Evolutionary conservation across 2,329 filamentous ascomycete genomes (phyloP).

Genomic region (Daldinia eschscholtzii): DNA sequence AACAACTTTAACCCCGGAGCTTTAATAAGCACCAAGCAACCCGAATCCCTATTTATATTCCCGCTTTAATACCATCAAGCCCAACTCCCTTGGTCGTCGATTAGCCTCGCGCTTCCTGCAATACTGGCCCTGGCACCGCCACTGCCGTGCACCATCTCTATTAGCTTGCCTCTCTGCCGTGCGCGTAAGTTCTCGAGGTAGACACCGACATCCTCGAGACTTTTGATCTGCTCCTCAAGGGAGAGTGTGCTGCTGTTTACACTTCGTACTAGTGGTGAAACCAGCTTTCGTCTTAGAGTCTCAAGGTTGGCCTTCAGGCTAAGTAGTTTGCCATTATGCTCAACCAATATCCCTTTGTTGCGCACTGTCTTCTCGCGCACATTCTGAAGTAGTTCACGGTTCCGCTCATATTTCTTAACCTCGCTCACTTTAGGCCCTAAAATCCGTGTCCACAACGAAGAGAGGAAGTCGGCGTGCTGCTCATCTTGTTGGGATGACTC

Average conservation of each 20-base stretch:
- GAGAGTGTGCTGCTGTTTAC: constrained; percentile 76
- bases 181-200: constrained; percentile 82
- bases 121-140: constrained; percentile 45
- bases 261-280: constrained; percentile 83
- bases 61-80: constrained; percentile 19
- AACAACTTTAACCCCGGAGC: constrained; percentile 29
- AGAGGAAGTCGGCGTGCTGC: constrained; percentile 83
- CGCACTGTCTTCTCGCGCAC: constrained; percentile 85
- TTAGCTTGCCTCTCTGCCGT: constrained; percentile 83
- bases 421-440: constrained; percentile 80
- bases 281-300: constrained; percentile 83
- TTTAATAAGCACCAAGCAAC: constrained; percentile 10
- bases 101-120: constrained; percentile 37
- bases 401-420: constrained; percentile 92
- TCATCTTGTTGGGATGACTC: constrained; percentile 86
- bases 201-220: constrained; percentile 82
- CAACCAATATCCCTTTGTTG: constrained; percentile 88
- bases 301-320: constrained; percentile 90
- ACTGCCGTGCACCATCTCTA: constrained; percentile 81
- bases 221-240: constrained; percentile 86
- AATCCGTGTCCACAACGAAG: constrained; percentile 86
- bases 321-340: constrained; percentile 86
- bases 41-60: constrained; percentile 11
- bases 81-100: constrained; percentile 35
- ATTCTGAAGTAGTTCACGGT: constrained; percentile 81